Base-by-base conservation (phyloP, 306 rosid genomes). In the Sicyos edulis region DNA sequence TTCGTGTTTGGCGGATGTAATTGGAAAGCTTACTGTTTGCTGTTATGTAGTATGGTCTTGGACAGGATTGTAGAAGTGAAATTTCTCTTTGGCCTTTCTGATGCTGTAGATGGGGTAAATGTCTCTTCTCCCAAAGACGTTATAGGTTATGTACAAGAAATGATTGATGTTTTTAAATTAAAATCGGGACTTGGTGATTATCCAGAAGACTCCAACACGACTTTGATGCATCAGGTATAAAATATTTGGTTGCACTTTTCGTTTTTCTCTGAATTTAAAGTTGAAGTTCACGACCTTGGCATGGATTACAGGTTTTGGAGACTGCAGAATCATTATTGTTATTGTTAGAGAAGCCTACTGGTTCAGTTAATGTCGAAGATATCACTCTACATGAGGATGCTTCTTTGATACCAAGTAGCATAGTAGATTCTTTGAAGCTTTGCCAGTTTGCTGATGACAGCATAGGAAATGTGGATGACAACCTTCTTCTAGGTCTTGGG, bases 51-150 rank as follows among this genome's bases (percentile, higher is more conserved):
- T 79, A 87, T 91, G 87, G 74, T 83, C 78, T 70, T 84, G 73
- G 87, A 88, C 82, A 87, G 87, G 83, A 89, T 91, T 77, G 81
- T 73, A 45, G 80, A 76, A 3, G 76, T 93, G 87, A 93, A 86
- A 77, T 80, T 79, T 82, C 91, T 93, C 80, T 93, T 86, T 84
- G 99, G 97, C 76, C 69, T 88, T 76, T 75, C 87, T 57, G 91
- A 88, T 74, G 89, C 82, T 73, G 80, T 47, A 74, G 70, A 66
- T 54, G 85, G 76, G 70, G 75, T 81, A 77, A 82, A 73, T 63
- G 81, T 77, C 74, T 86, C 78, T 83, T 88, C 79, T 79, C 68
- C 96, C 74, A 90, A 85, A 78, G 97, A 87, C 64, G 88, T 81
- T 77, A 76, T 84, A 45, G 82, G 82, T 72, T 84, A 75, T 82